These are phyloP conservation scores for Rhizoctonia solani DNA, from an alignment of 1,284 basidiomycete species.

Conservation along the genomic window DNA sequence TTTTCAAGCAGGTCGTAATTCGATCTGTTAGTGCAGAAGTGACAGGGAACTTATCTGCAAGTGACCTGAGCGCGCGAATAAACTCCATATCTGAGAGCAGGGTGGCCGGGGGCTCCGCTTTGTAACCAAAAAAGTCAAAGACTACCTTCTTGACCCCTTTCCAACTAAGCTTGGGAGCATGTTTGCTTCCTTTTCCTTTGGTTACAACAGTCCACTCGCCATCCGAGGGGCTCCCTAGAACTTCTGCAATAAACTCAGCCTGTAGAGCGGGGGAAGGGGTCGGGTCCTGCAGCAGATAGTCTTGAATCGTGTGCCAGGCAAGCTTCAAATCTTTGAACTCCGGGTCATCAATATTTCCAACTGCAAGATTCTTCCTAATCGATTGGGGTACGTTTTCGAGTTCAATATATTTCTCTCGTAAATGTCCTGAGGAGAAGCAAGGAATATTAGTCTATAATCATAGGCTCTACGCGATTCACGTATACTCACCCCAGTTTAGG, in stretches of 20 bases:
- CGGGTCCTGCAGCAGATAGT: neutral
- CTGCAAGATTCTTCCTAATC: neutral
- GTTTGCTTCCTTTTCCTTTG: neutral
- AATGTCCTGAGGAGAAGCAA: neutral
- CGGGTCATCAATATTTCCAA: neutral
- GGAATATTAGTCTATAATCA: neutral
- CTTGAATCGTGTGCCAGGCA: conserved; percentile 14
- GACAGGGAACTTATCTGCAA: neutral
- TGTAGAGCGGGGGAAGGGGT: neutral
- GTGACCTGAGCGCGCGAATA: neutral
- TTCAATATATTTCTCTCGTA: neutral
- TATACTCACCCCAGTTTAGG: too few relatives aligned
- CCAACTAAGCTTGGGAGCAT: neutral
- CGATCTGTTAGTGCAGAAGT: neutral
- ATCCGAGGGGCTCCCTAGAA: neutral
- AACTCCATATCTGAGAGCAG: conserved; percentile 1
- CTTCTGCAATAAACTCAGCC: neutral
- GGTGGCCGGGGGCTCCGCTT: neutral
- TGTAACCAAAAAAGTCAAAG: neutral
- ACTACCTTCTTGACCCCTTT: neutral
- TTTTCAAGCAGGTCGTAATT: neutral
- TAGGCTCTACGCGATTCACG: too few relatives aligned
- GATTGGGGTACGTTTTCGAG: neutral
- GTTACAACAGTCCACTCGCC: neutral
- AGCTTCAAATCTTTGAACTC: conserved; percentile 17